Percentiles rank a stretch among this genome's conserved stretches.
Conservation (phyloP, 2,329 filamentous ascomycete genomes). For the Neocatenulostroma microsporum region DNA sequence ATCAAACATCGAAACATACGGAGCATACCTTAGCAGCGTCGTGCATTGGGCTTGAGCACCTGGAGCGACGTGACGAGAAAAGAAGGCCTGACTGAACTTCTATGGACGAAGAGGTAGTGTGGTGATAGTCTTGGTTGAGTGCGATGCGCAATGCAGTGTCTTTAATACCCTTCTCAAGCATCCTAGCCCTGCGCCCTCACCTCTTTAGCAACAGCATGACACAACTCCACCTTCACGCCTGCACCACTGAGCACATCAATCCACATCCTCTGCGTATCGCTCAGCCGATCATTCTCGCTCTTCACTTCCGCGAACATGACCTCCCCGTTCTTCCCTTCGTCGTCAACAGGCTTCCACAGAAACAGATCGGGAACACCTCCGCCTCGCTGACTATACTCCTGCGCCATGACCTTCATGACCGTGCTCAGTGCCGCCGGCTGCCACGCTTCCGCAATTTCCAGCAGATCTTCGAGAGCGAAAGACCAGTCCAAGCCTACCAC, state of each 20-base stretch:
- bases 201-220: conserved; percentile 54
- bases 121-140: too few relatives aligned
- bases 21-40: too few relatives aligned
- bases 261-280: conserved; percentile 94
- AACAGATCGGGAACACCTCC: conserved; percentile 90
- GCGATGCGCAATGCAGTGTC: too few relatives aligned
- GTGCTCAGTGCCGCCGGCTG: conserved; percentile 70
- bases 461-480: conserved; percentile 68
- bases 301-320: conserved; percentile 42
- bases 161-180: too few relatives aligned
- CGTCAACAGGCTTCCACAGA: conserved; percentile 57
- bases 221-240: conserved; percentile 78
- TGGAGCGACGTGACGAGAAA: too few relatives aligned
- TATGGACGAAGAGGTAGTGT: too few relatives aligned
- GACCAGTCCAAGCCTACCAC: conserved; percentile 91
- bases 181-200: conserved; percentile 34
- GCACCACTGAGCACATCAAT: conserved; percentile 85
- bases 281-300: conserved; percentile 74
- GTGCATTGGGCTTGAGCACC: too few relatives aligned
- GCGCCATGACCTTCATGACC: conserved; percentile 87
- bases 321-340: conserved; percentile 21
- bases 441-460: conserved; percentile 73
- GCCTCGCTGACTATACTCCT: conserved; percentile 82
- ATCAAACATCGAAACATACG: too few relatives aligned
- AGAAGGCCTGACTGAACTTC: too few relatives aligned